These are phyloP conservation scores for Camellia sinensis DNA, from an alignment of 148 eudicot species.

Conservation along the genomic window DNA sequence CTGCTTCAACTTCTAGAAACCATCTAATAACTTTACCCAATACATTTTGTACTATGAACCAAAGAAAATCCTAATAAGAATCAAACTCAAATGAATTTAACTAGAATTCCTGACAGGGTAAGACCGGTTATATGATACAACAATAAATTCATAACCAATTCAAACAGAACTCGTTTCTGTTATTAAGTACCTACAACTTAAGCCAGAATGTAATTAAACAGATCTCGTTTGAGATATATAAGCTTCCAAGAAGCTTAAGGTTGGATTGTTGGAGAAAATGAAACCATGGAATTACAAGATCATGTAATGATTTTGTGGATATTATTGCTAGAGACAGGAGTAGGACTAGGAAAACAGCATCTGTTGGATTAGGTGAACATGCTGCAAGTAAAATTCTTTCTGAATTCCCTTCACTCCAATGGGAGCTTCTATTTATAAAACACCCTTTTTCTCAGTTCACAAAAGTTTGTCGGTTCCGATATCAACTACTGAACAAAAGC, in stretches of 20 bases:
- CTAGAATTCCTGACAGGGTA: too few species aligned
- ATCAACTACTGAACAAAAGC: too few species aligned
- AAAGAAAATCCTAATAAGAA: not conserved
- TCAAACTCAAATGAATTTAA: too few species aligned
- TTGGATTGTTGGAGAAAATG: not conserved
- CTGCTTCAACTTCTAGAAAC: not conserved
- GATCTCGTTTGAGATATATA: not conserved
- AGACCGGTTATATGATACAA: not conserved
- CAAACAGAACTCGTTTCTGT: not conserved
- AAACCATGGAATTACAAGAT: not conserved
- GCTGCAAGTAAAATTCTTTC: not conserved
- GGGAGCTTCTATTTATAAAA: too few species aligned
- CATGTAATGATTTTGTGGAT: not conserved
- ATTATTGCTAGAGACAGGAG: not conserved
- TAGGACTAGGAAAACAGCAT: not conserved
- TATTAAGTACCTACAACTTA: not conserved
- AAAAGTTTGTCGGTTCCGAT: too few species aligned
- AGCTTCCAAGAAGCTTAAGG: not conserved
- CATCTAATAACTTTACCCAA: not conserved
- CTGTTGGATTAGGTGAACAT: not conserved
- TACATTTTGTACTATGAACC: not conserved
- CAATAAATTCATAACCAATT: too few species aligned
- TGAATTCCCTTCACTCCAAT: not conserved
- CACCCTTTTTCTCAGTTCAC: too few species aligned
- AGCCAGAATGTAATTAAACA: not conserved